phyloP scores from a whole-genome alignment of 768 basidiomycete species.

The Mycena amicta region DNA sequence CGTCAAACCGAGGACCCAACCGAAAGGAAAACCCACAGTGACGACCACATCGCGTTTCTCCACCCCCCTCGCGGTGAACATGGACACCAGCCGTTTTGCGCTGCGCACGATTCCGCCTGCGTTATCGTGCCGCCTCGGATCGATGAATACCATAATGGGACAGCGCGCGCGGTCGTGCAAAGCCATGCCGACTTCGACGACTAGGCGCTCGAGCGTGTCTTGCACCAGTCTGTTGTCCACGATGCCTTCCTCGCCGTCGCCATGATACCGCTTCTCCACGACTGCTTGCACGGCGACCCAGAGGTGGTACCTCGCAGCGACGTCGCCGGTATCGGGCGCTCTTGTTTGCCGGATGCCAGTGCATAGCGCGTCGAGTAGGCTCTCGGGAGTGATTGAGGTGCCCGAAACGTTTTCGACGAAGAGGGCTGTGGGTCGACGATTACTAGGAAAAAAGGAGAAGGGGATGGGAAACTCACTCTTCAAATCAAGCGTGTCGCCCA shows the following conservation, averaged over 20 bases:
- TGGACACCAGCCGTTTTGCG: constrained; percentile 42
- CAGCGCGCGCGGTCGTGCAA: constrained; percentile 48
- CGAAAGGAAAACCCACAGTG: constrained; percentile 54
- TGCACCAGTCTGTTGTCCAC: neutral
- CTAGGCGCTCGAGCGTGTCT: constrained; percentile 5
- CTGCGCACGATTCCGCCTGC: constrained; percentile 40
- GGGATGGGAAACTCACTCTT: constrained; percentile 36
- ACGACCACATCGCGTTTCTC: constrained; percentile 45
- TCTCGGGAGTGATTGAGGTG: neutral
- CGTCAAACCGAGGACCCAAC: no score
- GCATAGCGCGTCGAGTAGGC: neutral
- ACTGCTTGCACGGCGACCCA: neutral
- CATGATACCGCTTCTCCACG: constrained; percentile 24
- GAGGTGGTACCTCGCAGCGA: neutral
- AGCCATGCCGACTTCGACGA: constrained; percentile 51
- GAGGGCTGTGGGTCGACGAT: constrained; percentile 1
- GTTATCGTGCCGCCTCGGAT: constrained; percentile 47
- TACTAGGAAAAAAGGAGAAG: neutral
- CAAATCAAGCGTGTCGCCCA: constrained; percentile 47
- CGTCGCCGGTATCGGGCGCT: neutral
- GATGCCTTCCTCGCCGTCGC: no score
- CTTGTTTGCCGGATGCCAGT: no score
- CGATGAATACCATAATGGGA: constrained; percentile 53
- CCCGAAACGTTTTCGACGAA: neutral
- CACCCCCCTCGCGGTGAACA: constrained; percentile 45